These are phyloP conservation scores for Colletotrichum sp. DNA, from an alignment of 2,329 filamentous ascomycete genomes.

Conservation along the genomic window DNA sequence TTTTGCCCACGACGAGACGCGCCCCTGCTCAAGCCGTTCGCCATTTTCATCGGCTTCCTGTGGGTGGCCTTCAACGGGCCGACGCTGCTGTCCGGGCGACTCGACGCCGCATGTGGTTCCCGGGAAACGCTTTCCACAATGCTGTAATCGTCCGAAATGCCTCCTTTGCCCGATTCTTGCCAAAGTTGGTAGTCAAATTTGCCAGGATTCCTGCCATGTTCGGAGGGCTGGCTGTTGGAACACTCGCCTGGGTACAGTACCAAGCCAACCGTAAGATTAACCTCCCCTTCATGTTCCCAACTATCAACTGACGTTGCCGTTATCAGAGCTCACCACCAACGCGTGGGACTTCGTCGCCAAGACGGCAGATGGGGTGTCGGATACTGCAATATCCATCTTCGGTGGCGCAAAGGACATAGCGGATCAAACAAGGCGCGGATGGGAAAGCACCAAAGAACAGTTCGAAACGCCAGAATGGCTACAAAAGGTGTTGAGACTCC, in stretches of 20 bases:
- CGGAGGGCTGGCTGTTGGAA: constrained; percentile 85
- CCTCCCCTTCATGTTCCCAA: neutral
- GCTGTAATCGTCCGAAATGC: constrained; percentile 67
- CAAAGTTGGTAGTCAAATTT: constrained; percentile 90
- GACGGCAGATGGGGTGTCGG: constrained; percentile 74
- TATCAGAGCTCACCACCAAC: constrained; percentile 74
- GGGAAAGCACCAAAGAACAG: constrained; percentile 82
- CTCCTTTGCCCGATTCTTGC: constrained; percentile 72
- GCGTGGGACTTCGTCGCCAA: constrained; percentile 77
- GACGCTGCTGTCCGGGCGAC: constrained; percentile 67
- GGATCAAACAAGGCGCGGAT: constrained; percentile 79
- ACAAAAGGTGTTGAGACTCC: constrained; percentile 70
- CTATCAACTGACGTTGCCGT: neutral
- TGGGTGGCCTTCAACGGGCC: constrained; percentile 71
- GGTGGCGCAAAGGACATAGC: constrained; percentile 77
- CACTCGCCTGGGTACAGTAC: constrained; percentile 92
- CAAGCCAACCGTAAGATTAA: constrained; percentile 78
- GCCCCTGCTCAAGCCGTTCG: constrained; percentile 60
- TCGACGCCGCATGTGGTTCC: constrained; percentile 74
- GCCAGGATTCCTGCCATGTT: constrained; percentile 88
- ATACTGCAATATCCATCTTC: constrained; percentile 72
- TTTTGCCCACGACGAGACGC: constrained; percentile 70
- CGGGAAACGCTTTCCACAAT: constrained; percentile 86
- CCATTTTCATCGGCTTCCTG: constrained; percentile 70
- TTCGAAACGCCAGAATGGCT: constrained; percentile 78